These are phyloP conservation scores for Diaporthe caulivora DNA, from an alignment of 2,329 filamentous ascomycete species.

Conservation along the genomic window DNA sequence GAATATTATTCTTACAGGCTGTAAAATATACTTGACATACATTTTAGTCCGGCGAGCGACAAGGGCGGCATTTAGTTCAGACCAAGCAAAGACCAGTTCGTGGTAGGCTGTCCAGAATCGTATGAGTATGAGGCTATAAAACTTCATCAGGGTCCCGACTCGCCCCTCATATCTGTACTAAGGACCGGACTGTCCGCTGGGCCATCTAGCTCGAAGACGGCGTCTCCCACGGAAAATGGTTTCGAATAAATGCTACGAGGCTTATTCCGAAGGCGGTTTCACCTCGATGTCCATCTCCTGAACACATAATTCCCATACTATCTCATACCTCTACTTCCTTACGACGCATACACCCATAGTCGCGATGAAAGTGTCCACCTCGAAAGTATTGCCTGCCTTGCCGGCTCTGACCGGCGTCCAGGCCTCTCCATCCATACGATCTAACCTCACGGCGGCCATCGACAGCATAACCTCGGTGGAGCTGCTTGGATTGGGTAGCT, in stretches of 20 bases:
- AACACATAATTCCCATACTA: neutral
- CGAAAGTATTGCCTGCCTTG: neutral
- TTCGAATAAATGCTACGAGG: neutral
- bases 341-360: no score
- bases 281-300: no score
- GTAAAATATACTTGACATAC: neutral
- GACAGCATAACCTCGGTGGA: neutral
- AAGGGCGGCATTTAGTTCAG: neutral
- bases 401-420: neutral
- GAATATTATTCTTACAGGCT: neutral
- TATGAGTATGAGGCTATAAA: neutral
- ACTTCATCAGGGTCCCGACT: neutral
- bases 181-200: neutral
- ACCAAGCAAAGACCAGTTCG: neutral
- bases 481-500: neutral
- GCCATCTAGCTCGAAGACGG: constrained; percentile 12
- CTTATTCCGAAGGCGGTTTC: no score
- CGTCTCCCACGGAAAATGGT: neutral
- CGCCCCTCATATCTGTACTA: neutral
- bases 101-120: neutral
- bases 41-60: neutral
- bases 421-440: neutral
- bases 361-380: neutral
- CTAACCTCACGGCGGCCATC: neutral
- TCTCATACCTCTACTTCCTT: neutral